Conservation (phyloP, 75 land plant species). For the Pinus albicaulis region DNA sequence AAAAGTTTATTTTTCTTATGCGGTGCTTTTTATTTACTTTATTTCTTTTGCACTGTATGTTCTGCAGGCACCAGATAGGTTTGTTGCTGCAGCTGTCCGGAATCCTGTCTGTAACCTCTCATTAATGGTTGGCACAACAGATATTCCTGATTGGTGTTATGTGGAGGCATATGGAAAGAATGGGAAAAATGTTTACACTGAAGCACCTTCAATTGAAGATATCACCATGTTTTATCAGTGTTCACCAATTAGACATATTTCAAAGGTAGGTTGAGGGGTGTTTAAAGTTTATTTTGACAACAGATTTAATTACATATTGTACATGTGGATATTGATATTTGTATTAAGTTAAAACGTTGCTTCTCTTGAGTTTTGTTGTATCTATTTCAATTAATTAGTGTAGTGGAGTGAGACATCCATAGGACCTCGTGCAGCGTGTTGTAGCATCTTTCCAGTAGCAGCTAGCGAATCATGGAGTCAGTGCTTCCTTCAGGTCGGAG, state of each 20-base stretch:
- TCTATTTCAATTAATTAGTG: neutral
- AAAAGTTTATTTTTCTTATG: neutral
- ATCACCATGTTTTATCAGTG: conserved; percentile 51
- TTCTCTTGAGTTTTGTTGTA: neutral
- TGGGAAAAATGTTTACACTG: conserved; percentile 60
- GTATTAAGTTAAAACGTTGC: neutral
- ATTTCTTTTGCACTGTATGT: conserved; percentile 1
- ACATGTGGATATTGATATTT: neutral
- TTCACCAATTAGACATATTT: conserved; percentile 83
- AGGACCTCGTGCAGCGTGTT: too few relatives aligned
- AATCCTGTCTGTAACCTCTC: conserved; percentile 98
- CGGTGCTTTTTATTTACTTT: neutral
- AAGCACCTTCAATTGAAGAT: conserved; percentile 68
- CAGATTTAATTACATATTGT: neutral
- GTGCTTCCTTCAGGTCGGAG: too few relatives aligned
- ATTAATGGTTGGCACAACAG: conserved; percentile 85
- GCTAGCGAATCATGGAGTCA: too few relatives aligned
- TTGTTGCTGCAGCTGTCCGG: conserved; percentile 71
- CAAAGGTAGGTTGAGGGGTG: conserved; percentile 51
- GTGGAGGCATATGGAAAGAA: conserved; percentile 78
- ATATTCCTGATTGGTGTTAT: conserved; percentile 98
- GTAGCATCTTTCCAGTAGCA: too few relatives aligned
- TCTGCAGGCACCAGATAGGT: conserved; percentile 87
- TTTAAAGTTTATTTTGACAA: neutral
- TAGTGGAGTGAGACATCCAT: neutral